phyloP scores from a whole-genome alignment of 2,329 filamentous ascomycete genomes.

The Aspergillus udagawae region DNA sequence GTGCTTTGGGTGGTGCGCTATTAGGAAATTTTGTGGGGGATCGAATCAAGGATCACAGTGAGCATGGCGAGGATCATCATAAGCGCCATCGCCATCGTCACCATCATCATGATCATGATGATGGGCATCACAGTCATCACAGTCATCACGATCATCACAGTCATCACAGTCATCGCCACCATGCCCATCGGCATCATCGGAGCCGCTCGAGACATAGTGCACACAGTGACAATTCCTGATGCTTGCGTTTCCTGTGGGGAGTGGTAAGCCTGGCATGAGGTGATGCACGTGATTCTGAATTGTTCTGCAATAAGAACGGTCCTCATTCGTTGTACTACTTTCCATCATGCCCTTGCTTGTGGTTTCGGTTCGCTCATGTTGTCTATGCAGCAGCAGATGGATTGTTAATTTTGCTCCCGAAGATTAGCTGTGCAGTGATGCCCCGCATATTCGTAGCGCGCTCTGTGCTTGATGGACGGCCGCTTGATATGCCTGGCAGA shows the following conservation, averaged over 20 bases:
- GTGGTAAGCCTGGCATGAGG: not conserved
- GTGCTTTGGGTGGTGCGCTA: constrained; percentile 55
- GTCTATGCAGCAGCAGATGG: not conserved
- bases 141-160: no score
- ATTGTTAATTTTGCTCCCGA: not conserved
- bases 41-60: constrained; percentile 43
- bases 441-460: not conserved
- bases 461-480: not conserved
- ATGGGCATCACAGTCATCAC: not conserved
- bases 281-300: not conserved
- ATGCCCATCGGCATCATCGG: constrained; percentile 16
- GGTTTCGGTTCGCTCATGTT: not conserved
- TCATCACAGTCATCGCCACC: constrained; percentile 7
- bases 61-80: constrained; percentile 25
- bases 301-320: not conserved
- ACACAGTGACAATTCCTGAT: constrained; percentile 7
- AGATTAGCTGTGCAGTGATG: not conserved
- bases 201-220: constrained; percentile 21
- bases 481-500: not conserved
- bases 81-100: constrained; percentile 8
- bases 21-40: constrained; percentile 54
- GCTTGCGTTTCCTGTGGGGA: not conserved
- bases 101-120: constrained; percentile 17
- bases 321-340: no score
- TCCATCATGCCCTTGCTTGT: not conserved